phyloP scores from a whole-genome alignment of 176 grass and related monocot genomes.

The Triticum urartu region DNA sequence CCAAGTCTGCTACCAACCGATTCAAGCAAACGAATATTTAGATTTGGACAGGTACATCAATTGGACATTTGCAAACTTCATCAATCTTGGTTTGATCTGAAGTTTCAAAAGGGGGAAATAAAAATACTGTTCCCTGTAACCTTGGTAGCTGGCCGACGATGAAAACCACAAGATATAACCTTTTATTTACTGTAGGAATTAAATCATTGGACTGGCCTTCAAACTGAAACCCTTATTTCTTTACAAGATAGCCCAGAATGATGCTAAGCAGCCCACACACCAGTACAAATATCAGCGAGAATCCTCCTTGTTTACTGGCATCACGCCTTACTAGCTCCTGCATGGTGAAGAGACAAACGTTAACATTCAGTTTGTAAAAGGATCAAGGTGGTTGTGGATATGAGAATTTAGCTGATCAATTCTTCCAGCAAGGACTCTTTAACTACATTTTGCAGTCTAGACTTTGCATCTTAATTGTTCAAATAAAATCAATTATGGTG shows the following conservation, averaged over 20 bases:
- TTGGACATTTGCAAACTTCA: background rate
- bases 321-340: conserved; percentile 54
- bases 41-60: background rate
- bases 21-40: background rate
- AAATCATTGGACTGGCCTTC: background rate
- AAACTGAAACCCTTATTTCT: conserved; percentile 44
- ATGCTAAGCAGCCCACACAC: conserved; percentile 42
- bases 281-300: conserved; percentile 48
- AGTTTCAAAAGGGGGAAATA: background rate
- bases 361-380: conserved; percentile 18
- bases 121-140: conserved; percentile 12
- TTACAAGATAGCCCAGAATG: conserved; percentile 60
- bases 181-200: conserved; percentile 42
- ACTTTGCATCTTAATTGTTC: background rate
- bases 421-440: background rate
- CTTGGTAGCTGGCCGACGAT: conserved; percentile 13
- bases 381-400: background rate
- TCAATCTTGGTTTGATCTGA: background rate
- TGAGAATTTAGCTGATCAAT: background rate
- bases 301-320: conserved; percentile 36
- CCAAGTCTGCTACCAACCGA: no score
- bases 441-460: background rate
- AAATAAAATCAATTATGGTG: background rate
- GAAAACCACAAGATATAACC: conserved; percentile 1
- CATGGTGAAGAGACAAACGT: background rate